Base-by-base conservation (phyloP, 805 yeast species). In the Komagataella mondaviorum region DNA sequence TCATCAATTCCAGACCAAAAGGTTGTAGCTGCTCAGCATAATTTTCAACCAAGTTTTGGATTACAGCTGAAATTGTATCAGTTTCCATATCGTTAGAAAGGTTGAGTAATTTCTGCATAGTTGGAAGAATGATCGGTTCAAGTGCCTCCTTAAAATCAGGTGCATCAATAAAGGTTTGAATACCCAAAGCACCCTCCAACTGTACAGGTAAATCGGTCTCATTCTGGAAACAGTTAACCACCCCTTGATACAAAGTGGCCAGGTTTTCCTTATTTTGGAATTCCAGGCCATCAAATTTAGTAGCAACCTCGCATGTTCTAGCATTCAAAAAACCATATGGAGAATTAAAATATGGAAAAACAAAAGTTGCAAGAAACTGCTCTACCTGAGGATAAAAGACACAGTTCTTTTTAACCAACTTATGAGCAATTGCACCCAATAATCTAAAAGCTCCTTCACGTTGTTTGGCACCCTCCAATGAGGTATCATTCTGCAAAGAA, bases 21-120 rank as follows among this genome's bases (percentile, higher is more conserved):
- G 99, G 98, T 55, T 90, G 93, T 57, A 91, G 72, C 65, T 91
- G 95, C 56, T 83, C 86, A 4, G 95, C 76, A 66, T 85, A 93
- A 53, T 78, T 80, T 61, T 90, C 96, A 30, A 91, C 97, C 63
- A 93, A 84, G 59, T 90, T 96, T 71, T 91, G 98, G 84, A 91
- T 88, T 6, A 91, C 96, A 22, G 84, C 85, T 20, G 95, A 80
- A 24, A 93, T 76, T 1, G 89, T 78, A 61, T 93, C 99, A 53
- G 85, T 81, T 60, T 91, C 99, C 56, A 90, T 80, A 53, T 82
- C 81, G 60, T 87, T 83, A 3, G 95, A 82, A 48, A 91, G 68
- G 7, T 75, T 77, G 56, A 91, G 71, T 52, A 93, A 70, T 56
- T 77, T 81, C 55, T 88, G 87, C 88, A 93, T 87, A 1, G 90